Base-by-base conservation (phyloP, 257 asterid genomes). In the Scutellaria baicalensis region DNA sequence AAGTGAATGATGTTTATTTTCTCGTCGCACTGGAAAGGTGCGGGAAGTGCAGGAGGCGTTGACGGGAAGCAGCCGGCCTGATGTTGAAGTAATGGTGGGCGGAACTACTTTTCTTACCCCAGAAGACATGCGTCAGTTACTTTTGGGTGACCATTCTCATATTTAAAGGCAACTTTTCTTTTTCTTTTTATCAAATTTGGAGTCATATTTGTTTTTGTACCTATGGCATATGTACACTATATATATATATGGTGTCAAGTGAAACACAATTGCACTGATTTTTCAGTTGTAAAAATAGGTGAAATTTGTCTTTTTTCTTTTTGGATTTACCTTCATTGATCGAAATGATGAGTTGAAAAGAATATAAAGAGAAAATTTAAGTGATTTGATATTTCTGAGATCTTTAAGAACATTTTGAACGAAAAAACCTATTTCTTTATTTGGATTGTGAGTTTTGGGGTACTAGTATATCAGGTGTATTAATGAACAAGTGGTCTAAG, bases 31-130 rank as follows among this genome's bases (percentile, higher is more conserved):
- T 45, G 47, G 6, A 43, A 71, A 93, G 99, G 96, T 88, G 71
- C 87, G 86, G 43, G 99, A 94, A 85, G 89, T 75, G 18, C 93
- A 86, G 49, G 96, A 94, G 78, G 97, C 97, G 7, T 50, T 94
- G 70, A 81, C 87, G 0, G 92, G 85, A 62, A 91, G 96, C 83
- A 79, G 87, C 82, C 83, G 89, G 81, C 96, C 97, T 18, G 97
- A 94, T 68, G 68, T 82, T 36, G 96, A 88, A 68, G 50, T 94
- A 70, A 55, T 94, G 68, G 78, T 94, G 48, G 93, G 99, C 10
- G 99, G 99, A 74, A 94, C 99, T 11, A 88, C 97, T 66, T 84
- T 88, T 78, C 97, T 94, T 54, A 91, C 97, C 42, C 95, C 99
- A 1, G 76, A 86, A 6, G 78, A 89, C 73, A 89, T 94, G 99